Percentiles rank a stretch among this genome's conserved stretches.
Evolutionary conservation across 352 stramenopile species (phyloP).

Genomic region (Globisporangium nagaii): DNA sequence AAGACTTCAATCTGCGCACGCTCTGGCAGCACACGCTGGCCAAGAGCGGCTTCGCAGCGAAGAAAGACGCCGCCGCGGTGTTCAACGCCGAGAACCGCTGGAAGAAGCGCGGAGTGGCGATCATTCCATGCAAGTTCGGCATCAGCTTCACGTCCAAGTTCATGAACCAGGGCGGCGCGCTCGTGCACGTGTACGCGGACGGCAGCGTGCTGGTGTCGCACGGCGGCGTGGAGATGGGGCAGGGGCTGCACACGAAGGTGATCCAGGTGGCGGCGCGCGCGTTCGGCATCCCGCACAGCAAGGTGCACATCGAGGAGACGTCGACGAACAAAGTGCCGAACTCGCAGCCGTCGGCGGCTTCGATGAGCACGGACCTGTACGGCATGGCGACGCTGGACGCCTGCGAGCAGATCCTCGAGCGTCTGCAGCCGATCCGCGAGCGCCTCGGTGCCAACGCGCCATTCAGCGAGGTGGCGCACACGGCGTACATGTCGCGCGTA

Average conservation of each 20-base stretch:
- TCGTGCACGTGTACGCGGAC: constrained; percentile 96
- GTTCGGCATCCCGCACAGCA: constrained; percentile 89
- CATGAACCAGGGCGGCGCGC: constrained; percentile 95
- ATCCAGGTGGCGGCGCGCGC: constrained; percentile 86
- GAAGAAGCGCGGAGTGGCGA: constrained; percentile 88
- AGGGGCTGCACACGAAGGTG: constrained; percentile 96
- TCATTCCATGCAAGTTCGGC: constrained; percentile 91
- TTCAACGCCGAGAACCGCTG: constrained; percentile 92
- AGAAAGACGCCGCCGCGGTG: constrained; percentile 54
- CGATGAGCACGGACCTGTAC: constrained; percentile 95
- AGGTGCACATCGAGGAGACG: constrained; percentile 94
- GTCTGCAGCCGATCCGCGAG: constrained; percentile 82
- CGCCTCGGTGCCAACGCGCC: constrained; percentile 63
- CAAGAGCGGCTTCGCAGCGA: constrained; percentile 64
- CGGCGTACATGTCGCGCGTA: constrained; percentile 90
- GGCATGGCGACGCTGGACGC: constrained; percentile 96
- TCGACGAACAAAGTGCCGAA: constrained; percentile 95
- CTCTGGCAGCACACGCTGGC: constrained; percentile 78
- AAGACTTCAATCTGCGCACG: constrained; percentile 87
- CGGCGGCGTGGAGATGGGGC: constrained; percentile 97
- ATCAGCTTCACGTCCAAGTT: constrained; percentile 96
- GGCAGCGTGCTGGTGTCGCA: constrained; percentile 94
- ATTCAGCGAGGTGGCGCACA: constrained; percentile 81
- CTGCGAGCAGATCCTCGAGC: constrained; percentile 92
- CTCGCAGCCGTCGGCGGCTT: constrained; percentile 90